Evolutionary conservation across 306 rosid species (phyloP).

Genomic region (Hippophae gyantsensis): DNA sequence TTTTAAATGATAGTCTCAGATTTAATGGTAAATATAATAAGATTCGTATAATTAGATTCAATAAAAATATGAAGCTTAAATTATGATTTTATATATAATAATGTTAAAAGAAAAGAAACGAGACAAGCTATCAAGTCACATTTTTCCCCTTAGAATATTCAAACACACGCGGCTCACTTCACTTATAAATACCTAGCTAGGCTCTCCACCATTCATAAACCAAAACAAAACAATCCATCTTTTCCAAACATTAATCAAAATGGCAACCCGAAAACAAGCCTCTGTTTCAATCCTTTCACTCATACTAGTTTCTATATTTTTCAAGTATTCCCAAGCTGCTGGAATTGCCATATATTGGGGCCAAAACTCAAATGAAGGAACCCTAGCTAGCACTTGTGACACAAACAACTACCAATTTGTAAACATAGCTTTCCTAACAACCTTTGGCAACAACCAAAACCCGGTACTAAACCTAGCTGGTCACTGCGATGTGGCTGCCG

Average conservation of each 20-base stretch:
- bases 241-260: neutral
- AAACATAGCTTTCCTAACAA: conserved; percentile 13
- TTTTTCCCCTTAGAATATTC: neutral
- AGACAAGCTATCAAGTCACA: neutral
- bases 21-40: too few species aligned
- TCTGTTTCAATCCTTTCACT: neutral
- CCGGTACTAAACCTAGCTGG: conserved; percentile 12
- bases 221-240: neutral
- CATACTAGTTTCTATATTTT: neutral
- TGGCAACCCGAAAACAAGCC: neutral
- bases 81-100: too few species aligned
- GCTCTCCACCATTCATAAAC: neutral
- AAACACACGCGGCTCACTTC: neutral
- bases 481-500: conserved; percentile 12
- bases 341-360: conserved; percentile 23
- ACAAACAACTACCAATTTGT: conserved; percentile 13
- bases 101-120: too few species aligned
- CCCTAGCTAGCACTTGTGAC: conserved; percentile 12
- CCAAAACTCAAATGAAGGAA: conserved; percentile 3
- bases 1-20: too few species aligned
- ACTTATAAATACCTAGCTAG: neutral
- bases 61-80: too few species aligned
- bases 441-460: conserved; percentile 9
- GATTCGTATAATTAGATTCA: too few species aligned
- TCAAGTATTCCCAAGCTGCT: neutral